Evolutionary conservation across 1,284 basidiomycete species (phyloP).

Genomic region (Spongispora temasekensis): DNA sequence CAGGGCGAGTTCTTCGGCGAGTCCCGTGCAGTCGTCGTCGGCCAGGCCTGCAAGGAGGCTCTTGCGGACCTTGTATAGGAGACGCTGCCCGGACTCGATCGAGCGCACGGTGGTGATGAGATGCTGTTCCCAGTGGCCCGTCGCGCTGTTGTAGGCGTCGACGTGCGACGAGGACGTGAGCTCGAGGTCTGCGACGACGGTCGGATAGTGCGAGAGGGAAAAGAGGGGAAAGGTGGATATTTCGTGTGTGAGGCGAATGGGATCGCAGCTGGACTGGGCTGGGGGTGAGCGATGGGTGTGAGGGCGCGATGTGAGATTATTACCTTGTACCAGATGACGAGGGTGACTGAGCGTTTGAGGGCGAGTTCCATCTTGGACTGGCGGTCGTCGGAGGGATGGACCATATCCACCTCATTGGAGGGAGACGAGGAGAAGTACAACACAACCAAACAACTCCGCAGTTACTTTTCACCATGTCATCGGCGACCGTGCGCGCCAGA

Average conservation of each 20-base stretch:
- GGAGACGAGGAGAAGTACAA: conserved; percentile 2
- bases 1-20: conserved; percentile 53
- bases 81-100: conserved; percentile 47
- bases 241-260: conserved; percentile 59
- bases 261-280: conserved; percentile 55
- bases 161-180: conserved; percentile 53
- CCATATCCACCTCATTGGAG: no score
- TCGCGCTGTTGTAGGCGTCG: conserved; percentile 55
- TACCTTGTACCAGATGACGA: conserved; percentile 70
- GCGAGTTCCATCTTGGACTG: conserved; percentile 34
- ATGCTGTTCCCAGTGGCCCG: conserved; percentile 61
- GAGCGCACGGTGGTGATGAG: conserved; percentile 44
- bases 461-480: conserved; percentile 45
- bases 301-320: neutral
- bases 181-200: conserved; percentile 54
- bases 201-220: conserved; percentile 52
- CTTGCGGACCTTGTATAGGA: conserved; percentile 60
- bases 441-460: conserved; percentile 21
- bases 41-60: conserved; percentile 55
- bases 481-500: conserved; percentile 57
- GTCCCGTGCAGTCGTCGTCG: conserved; percentile 57
- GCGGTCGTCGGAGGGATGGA: conserved; percentile 28
- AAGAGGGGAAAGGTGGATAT: conserved; percentile 66
- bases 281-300: neutral
- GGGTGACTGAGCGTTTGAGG: conserved; percentile 50